Percentiles rank a stretch among this genome's conserved stretches.
Conservation (phyloP, 139 green algal genomes). For the Picochlorum sp. region DNA sequence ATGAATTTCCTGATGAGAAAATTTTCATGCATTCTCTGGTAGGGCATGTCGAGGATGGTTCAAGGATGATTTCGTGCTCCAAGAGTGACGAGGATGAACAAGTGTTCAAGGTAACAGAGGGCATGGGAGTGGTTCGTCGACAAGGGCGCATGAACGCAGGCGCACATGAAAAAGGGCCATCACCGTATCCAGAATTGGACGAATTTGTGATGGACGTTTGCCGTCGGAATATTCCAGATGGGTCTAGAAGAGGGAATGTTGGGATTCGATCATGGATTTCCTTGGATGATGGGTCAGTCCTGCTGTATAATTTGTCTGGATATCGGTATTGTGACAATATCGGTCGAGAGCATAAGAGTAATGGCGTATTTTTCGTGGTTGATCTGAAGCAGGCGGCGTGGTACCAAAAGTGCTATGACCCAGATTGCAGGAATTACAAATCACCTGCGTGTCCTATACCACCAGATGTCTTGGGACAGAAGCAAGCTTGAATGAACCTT, state of each 20-base stretch:
- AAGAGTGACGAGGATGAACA: neutral
- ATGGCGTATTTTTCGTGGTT: conserved; percentile 56
- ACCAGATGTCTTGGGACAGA: conserved; percentile 1
- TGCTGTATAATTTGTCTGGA: conserved; percentile 39
- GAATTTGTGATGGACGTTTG: conserved; percentile 40
- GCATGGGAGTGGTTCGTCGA: too few relatives aligned
- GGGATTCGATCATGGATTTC: conserved; percentile 40
- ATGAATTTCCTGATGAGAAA: neutral
- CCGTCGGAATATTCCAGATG: neutral
- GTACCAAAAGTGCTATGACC: conserved; percentile 41
- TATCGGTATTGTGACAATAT: conserved; percentile 51
- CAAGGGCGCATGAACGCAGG: too few relatives aligned
- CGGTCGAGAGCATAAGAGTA: conserved; percentile 51
- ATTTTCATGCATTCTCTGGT: conserved; percentile 14
- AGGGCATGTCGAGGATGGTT: conserved; percentile 15
- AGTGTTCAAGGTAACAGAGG: too few relatives aligned
- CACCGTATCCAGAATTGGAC: conserved; percentile 36
- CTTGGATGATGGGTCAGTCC: conserved; percentile 7
- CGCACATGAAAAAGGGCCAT: conserved; percentile 15
- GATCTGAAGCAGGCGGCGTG: conserved; percentile 37
- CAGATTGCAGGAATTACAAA: conserved; percentile 42
- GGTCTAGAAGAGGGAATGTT: conserved; percentile 3
- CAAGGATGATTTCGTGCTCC: conserved; percentile 28
- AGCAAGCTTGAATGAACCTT: neutral
- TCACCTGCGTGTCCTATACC: conserved; percentile 38